Evolutionary conservation across 306 rosid species (phyloP).

Genomic region (Begonia loranthoides): DNA sequence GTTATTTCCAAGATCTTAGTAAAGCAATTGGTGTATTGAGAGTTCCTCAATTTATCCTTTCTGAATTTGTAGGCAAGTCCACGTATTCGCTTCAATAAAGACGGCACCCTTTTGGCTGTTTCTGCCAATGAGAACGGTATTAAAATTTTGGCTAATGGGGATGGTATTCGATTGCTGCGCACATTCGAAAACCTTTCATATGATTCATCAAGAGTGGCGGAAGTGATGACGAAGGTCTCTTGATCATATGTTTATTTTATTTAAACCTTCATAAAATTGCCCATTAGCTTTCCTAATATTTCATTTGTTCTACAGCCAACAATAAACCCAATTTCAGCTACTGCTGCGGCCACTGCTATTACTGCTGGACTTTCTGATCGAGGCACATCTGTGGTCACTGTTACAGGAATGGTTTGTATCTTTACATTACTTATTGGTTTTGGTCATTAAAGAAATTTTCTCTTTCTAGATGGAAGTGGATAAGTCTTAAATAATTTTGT

Average conservation of each 20-base stretch:
- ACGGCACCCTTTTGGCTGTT: slow-evolving; percentile 85
- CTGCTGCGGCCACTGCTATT: slow-evolving; percentile 26
- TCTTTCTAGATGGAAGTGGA: not conserved
- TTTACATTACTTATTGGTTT: slow-evolving; percentile 3
- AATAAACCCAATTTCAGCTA: slow-evolving; percentile 68
- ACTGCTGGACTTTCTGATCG: slow-evolving; percentile 68
- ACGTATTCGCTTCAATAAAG: slow-evolving; percentile 93
- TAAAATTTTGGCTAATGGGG: slow-evolving; percentile 65
- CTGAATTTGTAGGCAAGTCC: slow-evolving; percentile 68
- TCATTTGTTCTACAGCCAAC: slow-evolving; percentile 44
- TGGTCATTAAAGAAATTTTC: not conserved
- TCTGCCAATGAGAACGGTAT: slow-evolving; percentile 85
- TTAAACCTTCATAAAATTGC: slow-evolving; percentile 1
- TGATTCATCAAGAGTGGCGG: slow-evolving; percentile 69
- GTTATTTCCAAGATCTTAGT: slow-evolving; percentile 20
- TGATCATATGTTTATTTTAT: slow-evolving; percentile 8
- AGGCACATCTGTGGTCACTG: slow-evolving; percentile 52
- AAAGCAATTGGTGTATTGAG: slow-evolving; percentile 4
- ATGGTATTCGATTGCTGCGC: slow-evolving; percentile 50
- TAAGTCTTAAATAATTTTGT: not conserved
- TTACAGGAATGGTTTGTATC: slow-evolving; percentile 72
- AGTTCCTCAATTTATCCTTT: slow-evolving; percentile 15
- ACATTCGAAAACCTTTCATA: slow-evolving; percentile 59
- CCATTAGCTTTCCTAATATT: slow-evolving; percentile 9
- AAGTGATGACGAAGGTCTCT: slow-evolving; percentile 68